Percentiles rank a stretch among this genome's conserved stretches.
phyloP scores from a whole-genome alignment of 2,329 filamentous ascomycete species.

The Mycosphaerella sp. region DNA sequence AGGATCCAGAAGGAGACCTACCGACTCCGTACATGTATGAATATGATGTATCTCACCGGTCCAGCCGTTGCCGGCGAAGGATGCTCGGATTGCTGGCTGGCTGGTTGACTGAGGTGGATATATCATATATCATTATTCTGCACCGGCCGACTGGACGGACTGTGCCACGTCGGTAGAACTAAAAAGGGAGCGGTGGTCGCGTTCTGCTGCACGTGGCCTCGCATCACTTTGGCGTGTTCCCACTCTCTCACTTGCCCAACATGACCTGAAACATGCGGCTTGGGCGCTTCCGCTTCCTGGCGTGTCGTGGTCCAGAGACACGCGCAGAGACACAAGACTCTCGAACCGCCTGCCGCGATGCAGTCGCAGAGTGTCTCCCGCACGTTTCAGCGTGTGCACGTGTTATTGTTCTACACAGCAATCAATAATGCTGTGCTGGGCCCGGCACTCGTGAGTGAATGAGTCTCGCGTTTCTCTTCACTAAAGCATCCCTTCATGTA shows the following conservation, averaged over 20 bases:
- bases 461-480: background rate
- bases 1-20: too few species aligned
- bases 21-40: too few species aligned
- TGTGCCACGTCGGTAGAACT: too few species aligned
- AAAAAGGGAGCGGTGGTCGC: too few species aligned
- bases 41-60: too few species aligned
- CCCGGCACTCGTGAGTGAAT: constrained; percentile 1
- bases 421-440: background rate
- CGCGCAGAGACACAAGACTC: background rate
- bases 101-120: too few species aligned
- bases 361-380: background rate
- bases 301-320: background rate
- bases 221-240: background rate
- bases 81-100: too few species aligned
- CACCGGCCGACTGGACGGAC: too few species aligned
- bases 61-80: too few species aligned
- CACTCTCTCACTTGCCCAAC: background rate
- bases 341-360: too few species aligned
- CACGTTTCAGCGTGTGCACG: constrained; percentile 3
- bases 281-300: background rate
- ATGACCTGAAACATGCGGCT: background rate
- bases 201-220: too few species aligned
- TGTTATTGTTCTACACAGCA: background rate
- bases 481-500: background rate
- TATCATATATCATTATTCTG: too few species aligned